A percentile compares a stretch with the other conserved stretches of the same genome.
Evolutionary conservation across 2,329 filamentous ascomycete genomes (phyloP).

Genomic region (Aspergillus sclerotialis): DNA sequence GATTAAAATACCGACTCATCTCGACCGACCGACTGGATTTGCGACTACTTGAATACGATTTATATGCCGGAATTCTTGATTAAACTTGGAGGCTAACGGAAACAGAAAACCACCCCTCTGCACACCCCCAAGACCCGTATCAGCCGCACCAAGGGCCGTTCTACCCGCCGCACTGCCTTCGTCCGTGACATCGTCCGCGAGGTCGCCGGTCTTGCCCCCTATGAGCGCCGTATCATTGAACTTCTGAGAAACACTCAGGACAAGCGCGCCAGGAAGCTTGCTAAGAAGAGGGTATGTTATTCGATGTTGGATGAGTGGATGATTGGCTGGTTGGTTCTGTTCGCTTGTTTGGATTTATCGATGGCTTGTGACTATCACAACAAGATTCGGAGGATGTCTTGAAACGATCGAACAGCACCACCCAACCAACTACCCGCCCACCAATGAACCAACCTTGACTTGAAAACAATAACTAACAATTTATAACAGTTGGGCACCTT

Average conservation of each 20-base stretch:
- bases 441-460: conserved; percentile 6
- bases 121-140: conserved; percentile 67
- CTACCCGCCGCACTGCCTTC: conserved; percentile 95
- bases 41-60: too few relatives aligned
- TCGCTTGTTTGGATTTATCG: conserved; percentile 2
- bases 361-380: too few relatives aligned
- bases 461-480: conserved; percentile 7
- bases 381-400: background rate
- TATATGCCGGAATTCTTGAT: background rate
- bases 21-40: background rate
- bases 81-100: background rate
- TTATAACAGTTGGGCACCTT: conserved; percentile 81
- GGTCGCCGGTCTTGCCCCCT: conserved; percentile 88
- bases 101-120: conserved; percentile 74
- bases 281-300: conserved; percentile 88
- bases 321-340: conserved; percentile 3
- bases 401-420: conserved; percentile 1
- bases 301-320: background rate
- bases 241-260: conserved; percentile 98
- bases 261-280: conserved; percentile 97
- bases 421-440: background rate
- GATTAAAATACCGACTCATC: background rate
- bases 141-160: conserved; percentile 84
- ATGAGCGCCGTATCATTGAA: conserved; percentile 99
- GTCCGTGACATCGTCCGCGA: conserved; percentile 97